Evolutionary conservation across 2,329 filamentous ascomycete species (phyloP), one percentile per base, ranked within the genome.

Genomic region (Trichoderma afroharzianum): DNA sequence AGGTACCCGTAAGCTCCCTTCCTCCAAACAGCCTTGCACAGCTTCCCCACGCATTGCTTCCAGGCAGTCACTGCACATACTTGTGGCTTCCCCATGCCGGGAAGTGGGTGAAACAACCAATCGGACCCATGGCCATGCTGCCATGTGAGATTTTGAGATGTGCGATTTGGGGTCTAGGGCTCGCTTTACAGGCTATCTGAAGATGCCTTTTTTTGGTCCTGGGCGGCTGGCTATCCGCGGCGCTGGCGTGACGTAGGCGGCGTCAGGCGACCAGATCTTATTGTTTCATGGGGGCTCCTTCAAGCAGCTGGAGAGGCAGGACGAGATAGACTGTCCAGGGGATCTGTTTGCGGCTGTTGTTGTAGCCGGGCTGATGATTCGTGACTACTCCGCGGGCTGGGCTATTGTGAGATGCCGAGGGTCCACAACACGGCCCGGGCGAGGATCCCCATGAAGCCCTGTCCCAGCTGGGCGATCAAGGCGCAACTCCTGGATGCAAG

Each of bases 141-240:
- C 67, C 67, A 69, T 69, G 67, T 69, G 67, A 62, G 67, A 69
- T 69, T 69, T 69, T 69, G 67, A 66, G 67, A 69, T 53, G 67
- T 53, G 67, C 59, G 67, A 69, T 61, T 53, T 69, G 57, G 67
- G 67, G 67, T 53, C 57, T 68, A 18, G 24, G 66, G 66, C 24
- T 50, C 57, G 15, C 39, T 61, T 24, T 68, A 14, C 39, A 50
- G 30, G 57, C 66, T 24, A 61, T 69, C 67, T 68, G 55, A 50
- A 68, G 66, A 62, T 53, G 36, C 66, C 53, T n/a, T 32, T 59
- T 59, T 64, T 68, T 61, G 36, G 53, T 36, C 39, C 15, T 61
- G 43, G 57, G 57, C 67, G 67, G 67, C 66, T 69, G 57, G 55
- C 26, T 69, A 69, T 69, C 67, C 43, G 66, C 66, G 57, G 66